These are phyloP conservation scores for Spongispora temasekensis DNA, from an alignment of 1,284 basidiomycete species.

Conservation along the genomic window DNA sequence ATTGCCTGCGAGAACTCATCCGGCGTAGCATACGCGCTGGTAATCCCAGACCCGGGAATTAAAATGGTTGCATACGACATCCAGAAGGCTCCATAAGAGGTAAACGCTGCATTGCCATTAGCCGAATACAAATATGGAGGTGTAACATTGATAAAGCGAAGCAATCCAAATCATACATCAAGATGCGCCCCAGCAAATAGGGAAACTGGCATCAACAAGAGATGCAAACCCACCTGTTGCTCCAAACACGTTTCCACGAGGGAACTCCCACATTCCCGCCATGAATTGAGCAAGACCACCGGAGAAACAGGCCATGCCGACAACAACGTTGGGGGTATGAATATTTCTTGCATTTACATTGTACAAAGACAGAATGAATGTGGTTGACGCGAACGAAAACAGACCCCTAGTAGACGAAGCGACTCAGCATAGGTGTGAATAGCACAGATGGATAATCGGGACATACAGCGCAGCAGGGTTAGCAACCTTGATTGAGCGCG, in stretches of 20 bases:
- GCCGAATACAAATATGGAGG: not conserved
- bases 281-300: slow-evolving; percentile 83
- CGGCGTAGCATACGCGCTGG: slow-evolving; percentile 45
- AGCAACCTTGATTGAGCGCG: slow-evolving; percentile 38
- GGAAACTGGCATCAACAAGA: not conserved
- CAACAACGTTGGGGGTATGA: slow-evolving; percentile 66
- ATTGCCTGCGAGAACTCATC: slow-evolving; percentile 57
- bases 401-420: no score
- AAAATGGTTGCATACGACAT: slow-evolving; percentile 71
- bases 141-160: not conserved
- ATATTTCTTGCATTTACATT: slow-evolving; percentile 59
- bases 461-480: slow-evolving; percentile 58
- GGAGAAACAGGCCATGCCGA: slow-evolving; percentile 81
- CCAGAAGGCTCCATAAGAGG: slow-evolving; percentile 86
- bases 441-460: no score
- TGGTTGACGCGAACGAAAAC: slow-evolving; percentile 74
- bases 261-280: slow-evolving; percentile 83
- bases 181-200: not conserved
- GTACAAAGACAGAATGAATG: slow-evolving; percentile 69
- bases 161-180: not conserved
- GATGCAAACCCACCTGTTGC: slow-evolving; percentile 56
- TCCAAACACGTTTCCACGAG: slow-evolving; percentile 69
- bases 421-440: slow-evolving; percentile 1
- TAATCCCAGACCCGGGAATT: slow-evolving; percentile 64
- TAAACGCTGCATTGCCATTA: slow-evolving; percentile 55